Percentiles rank a stretch among this genome's conserved stretches.
These are phyloP conservation scores for Hydrangea macrophylla DNA, from an alignment of 148 eudicot genomes.

Conservation along the genomic window DNA sequence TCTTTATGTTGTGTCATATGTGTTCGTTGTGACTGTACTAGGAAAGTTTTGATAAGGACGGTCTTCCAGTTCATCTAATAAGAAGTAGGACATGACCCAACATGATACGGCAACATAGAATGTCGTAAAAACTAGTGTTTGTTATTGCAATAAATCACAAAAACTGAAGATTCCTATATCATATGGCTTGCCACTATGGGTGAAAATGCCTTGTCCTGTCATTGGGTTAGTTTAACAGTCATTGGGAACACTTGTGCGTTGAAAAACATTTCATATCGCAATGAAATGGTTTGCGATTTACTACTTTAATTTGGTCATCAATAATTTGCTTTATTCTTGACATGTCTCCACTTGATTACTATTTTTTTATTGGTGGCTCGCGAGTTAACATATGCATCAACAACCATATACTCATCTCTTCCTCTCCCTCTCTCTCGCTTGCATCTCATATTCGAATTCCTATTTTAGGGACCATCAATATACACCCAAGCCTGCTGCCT, in stretches of 20 bases:
- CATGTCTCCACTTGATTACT: conserved; percentile 3
- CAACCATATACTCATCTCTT: not conserved
- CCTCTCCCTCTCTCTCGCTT: no score
- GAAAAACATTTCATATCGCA: conserved; percentile 1
- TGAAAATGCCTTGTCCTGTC: not conserved
- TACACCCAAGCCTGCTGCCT: conserved; percentile 97
- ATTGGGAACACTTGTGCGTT: not conserved
- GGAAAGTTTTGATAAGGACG: no score
- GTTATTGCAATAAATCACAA: not conserved
- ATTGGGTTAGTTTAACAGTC: not conserved
- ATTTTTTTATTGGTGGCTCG: not conserved
- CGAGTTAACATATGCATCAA: not conserved
- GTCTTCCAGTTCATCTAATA: no score
- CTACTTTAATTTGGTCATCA: no score
- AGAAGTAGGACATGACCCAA: no score
- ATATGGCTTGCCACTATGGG: not conserved
- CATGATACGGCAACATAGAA: no score
- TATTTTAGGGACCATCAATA: conserved; percentile 81
- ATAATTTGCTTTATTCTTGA: no score
- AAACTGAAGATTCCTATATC: not conserved
- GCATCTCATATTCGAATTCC: conserved; percentile 13
- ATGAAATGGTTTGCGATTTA: not conserved
- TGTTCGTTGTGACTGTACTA: no score
- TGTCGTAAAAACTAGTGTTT: no score
- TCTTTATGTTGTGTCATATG: no score